Base-by-base conservation (phyloP, 176 grass and related monocot genomes). In the Triticum urartu region DNA sequence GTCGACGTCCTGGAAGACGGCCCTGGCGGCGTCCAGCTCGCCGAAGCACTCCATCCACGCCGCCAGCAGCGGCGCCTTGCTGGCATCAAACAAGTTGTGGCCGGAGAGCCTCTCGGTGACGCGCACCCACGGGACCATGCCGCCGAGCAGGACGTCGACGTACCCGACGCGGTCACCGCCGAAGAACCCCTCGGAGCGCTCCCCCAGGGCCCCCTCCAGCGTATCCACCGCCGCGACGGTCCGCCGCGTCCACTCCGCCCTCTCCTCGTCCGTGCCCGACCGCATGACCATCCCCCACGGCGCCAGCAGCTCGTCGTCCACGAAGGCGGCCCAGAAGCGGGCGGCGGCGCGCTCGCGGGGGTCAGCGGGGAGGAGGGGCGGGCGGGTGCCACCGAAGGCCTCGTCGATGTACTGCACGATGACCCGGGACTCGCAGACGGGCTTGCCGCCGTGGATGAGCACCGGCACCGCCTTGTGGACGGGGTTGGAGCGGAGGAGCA, bases 391-490 rank as follows among this genome's bases (percentile, higher is more conserved):
- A 2, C 33, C 3, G 76, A 87, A 91, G 18, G 35, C 87, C 72
- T 92, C 91, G 6, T 91, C 91, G 39, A 95, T n/a, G 76, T 95
- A 95, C 71, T 91, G 61, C 0, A 95, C 21, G 69, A 95, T 91
- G 75, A 89, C 20, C 62, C 68, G 80, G 1, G 91, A 95, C 79
- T 93, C 88, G 7, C 28, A 20, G 56, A 93, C 3, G 10, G 86
- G 79, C 78, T 45, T 88, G 56, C 79, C 88, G 32, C 33, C 34
- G 86, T 95, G 93, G 86, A 95, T 81, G 60, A 92, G 79, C 63
- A 92, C 88, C 5, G 93, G 93, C 2, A 95, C 82, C 54, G 84
- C 82, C 50, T 92, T 92, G 86, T 92, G 50, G 68, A 92, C 80
- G 1, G 91, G 91, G 77, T 92, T 95, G 79, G 39, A 87, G 6